Evolutionary conservation across 2,329 filamentous ascomycete species (phyloP).

Genomic region (Colletotrichum simmondsii): DNA sequence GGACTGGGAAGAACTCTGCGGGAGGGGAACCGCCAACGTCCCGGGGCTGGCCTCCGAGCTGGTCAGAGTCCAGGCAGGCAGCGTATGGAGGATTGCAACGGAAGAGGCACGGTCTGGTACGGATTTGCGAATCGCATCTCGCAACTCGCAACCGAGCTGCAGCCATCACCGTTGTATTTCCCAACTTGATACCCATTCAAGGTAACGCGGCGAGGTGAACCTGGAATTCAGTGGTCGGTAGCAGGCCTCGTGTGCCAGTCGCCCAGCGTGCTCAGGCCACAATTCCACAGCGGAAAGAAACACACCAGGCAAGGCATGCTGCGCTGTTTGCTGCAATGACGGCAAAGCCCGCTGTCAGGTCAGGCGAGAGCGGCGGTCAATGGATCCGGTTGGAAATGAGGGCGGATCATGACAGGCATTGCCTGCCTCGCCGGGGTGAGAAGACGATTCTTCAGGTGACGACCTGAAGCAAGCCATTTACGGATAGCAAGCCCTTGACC

Average conservation of each 20-base stretch:
- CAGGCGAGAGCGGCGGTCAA: conserved; percentile 9
- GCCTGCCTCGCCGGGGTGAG: conserved; percentile 3
- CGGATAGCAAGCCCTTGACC: neutral
- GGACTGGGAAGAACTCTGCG: neutral
- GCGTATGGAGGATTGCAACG: neutral
- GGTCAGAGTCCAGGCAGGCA: neutral
- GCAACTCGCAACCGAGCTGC: neutral
- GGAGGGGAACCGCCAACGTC: neutral
- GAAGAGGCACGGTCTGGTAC: neutral
- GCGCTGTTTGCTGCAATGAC: conserved; percentile 10
- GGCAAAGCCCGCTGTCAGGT: conserved; percentile 32
- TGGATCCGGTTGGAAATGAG: conserved; percentile 29
- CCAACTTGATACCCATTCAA: conserved; percentile 10
- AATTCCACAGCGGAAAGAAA: neutral
- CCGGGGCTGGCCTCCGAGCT: neutral
- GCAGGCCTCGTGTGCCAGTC: neutral
- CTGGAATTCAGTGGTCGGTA: neutral
- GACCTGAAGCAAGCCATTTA: neutral
- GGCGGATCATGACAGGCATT: conserved; percentile 21
- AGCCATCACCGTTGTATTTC: neutral
- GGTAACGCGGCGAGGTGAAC: neutral
- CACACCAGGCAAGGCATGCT: neutral
- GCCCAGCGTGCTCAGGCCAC: neutral
- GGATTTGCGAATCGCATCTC: neutral
- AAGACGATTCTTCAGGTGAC: conserved; percentile 2